Conservation (phyloP, 2,329 filamentous ascomycete species). For the Paecilomyces niveus region DNA sequence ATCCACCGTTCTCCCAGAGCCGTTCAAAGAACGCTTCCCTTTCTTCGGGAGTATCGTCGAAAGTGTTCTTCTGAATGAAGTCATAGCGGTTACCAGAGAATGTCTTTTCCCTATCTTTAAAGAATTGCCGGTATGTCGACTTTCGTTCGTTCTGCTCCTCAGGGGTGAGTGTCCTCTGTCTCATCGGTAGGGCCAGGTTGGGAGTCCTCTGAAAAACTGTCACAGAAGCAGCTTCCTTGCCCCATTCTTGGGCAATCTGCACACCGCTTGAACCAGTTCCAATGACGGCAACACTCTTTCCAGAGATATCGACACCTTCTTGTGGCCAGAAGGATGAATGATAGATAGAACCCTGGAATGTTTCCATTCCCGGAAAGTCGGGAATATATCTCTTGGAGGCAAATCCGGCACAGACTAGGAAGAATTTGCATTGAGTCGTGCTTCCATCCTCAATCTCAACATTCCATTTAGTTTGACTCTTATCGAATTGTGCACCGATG, state of each 20-base stretch:
- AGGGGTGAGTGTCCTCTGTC: constrained; percentile 40
- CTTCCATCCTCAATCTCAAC: too few relatives aligned
- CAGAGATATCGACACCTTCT: too few relatives aligned
- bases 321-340: too few relatives aligned
- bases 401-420: too few relatives aligned
- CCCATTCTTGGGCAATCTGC: too few relatives aligned
- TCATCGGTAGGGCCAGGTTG: constrained; percentile 59
- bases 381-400: too few relatives aligned
- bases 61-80: constrained; percentile 48
- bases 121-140: constrained; percentile 44
- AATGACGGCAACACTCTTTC: too few relatives aligned
- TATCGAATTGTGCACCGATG: constrained; percentile 34
- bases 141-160: constrained; percentile 46
- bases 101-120: constrained; percentile 44
- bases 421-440: too few relatives aligned
- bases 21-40: constrained; percentile 45
- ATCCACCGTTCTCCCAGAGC: constrained; percentile 47
- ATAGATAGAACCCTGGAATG: too few relatives aligned
- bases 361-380: too few relatives aligned
- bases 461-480: constrained; percentile 33
- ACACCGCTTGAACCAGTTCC: too few relatives aligned
- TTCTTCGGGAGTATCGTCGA: constrained; percentile 46
- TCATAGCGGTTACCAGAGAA: constrained; percentile 57
- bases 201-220: constrained; percentile 61
- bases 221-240: constrained; percentile 45